Evolutionary conservation across 805 yeast species (phyloP), one percentile per base, ranked within the genome.

Genomic region (Candida maesae): DNA sequence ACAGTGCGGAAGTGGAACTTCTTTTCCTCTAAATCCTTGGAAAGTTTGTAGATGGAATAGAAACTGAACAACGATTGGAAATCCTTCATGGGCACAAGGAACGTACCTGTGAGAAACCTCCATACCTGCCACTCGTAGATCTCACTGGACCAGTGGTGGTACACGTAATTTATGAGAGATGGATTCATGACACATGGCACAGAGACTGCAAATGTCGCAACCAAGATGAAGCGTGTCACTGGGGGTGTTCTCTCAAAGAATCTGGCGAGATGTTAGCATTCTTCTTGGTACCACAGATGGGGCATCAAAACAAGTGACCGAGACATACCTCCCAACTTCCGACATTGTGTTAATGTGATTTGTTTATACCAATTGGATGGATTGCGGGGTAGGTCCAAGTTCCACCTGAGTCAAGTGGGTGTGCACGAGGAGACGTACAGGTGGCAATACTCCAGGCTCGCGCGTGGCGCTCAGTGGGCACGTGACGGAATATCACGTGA

Each of bases 21-120:
- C 47, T 52, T 73, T 65, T 55, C 70, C 58, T 79, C 86, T 39
- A 79, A 58, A 14, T 78, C 78, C 48, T 71, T 69, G 33, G 81
- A 73, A 58, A 74, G 78, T 10, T 71, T 67, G 56, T 79, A 79
- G 39, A 78, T 64, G 65, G 76, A 71, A 54, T 79, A 79, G 11
- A 76, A 67, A 45, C 75, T 79, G 61, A 77, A 66, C 33, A 70
- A 45, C 0, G 72, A 72, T 37, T 64, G 69, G 67, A 70, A 64
- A 24, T 71, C 66, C 40, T 64, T 68, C 15, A 65, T 63, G 39
- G 62, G 60, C 2, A 66, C 60, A 2, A 76, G 65, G 36, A 79
- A 54, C 44, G 78, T 75, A 5, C 75, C 68, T 0, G 83, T 71
- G 33, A 77, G 59, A 9, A 72, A 52, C 31, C 80, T 60, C 63